A percentile compares a stretch with the other conserved stretches of the same genome.
These are phyloP conservation scores for Pistacia atlantica DNA, from an alignment of 345 rosid genomes.

Conservation along the genomic window DNA sequence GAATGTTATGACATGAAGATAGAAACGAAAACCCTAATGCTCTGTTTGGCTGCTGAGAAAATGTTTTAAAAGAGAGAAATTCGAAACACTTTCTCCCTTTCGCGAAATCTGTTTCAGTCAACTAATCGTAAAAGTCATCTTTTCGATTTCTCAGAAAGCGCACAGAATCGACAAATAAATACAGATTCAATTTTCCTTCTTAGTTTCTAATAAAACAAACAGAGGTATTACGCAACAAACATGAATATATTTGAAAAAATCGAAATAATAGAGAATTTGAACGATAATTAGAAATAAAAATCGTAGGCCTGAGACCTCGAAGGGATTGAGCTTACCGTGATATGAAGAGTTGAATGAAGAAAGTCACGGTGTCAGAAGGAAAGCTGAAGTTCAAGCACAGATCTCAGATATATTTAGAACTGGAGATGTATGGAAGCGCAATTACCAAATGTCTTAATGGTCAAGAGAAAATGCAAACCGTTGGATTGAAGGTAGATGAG, in stretches of 20 bases:
- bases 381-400: too few species aligned
- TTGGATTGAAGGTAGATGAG: background rate
- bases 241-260: background rate
- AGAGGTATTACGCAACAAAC: background rate
- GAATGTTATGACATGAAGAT: background rate
- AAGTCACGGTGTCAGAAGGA: background rate
- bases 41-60: background rate
- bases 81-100: background rate
- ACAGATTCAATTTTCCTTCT: background rate
- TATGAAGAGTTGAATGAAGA: background rate
- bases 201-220: background rate
- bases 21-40: background rate
- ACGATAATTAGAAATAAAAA: background rate
- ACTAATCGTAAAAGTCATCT: background rate
- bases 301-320: background rate
- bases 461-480: too few species aligned
- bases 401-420: too few species aligned
- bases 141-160: background rate
- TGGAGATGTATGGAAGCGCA: too few species aligned
- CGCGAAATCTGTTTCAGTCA: background rate
- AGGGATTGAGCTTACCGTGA: constrained; percentile 15
- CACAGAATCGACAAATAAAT: background rate
- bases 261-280: background rate
- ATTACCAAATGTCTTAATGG: too few species aligned
- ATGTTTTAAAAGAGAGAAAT: background rate